These are phyloP conservation scores for Kickxella alabastrina DNA, from an alignment of 192 early-diverging fungal species.

Conservation along the genomic window DNA sequence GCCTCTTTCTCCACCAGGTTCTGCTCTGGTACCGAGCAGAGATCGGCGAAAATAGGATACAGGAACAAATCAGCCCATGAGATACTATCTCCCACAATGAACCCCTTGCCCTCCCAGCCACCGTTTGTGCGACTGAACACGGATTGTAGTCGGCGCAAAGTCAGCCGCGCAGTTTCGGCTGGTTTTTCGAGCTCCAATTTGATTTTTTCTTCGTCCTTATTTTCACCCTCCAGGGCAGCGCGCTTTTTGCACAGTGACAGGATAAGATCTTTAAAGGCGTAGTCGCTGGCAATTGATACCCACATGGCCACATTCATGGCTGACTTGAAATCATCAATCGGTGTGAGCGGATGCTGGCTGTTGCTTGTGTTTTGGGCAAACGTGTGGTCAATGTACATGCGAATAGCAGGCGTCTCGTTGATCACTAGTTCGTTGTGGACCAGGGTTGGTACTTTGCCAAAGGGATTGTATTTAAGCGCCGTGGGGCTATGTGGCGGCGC, in stretches of 20 bases:
- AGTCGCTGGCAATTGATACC: conserved; percentile 27
- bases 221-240: conserved; percentile 1
- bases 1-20: conserved; percentile 6
- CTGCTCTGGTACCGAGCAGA: conserved; percentile 15
- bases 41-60: conserved; percentile 28
- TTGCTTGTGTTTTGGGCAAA: background rate
- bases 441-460: conserved; percentile 35
- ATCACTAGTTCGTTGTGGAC: conserved; percentile 9
- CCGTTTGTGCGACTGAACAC: background rate
- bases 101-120: conserved; percentile 3
- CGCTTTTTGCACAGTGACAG: conserved; percentile 18
- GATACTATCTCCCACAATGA: conserved; percentile 16
- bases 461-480: conserved; percentile 29
- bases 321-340: conserved; percentile 3
- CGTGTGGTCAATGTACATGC: conserved; percentile 20
- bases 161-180: background rate
- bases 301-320: conserved; percentile 10
- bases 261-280: conserved; percentile 22
- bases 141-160: background rate
- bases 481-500: conserved; percentile 10
- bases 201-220: conserved; percentile 1
- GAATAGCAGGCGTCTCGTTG: conserved; percentile 29
- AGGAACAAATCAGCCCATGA: conserved; percentile 42
- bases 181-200: conserved; percentile 11
- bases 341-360: conserved; percentile 2